Evolutionary conservation across 805 yeast species (phyloP).

Genomic region (Tetrapisispora iriomotensis): DNA sequence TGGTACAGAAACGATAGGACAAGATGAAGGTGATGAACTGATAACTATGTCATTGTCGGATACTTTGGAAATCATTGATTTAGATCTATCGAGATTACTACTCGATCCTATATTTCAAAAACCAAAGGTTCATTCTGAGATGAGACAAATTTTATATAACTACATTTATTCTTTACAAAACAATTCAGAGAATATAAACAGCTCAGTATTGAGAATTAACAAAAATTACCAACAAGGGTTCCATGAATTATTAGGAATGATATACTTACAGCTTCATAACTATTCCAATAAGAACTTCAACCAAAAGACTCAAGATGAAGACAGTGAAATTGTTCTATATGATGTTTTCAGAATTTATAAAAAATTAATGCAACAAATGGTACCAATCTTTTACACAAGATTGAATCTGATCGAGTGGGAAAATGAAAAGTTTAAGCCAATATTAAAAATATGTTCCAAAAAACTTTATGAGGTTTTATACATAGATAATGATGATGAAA

Average conservation of each 20-base stretch:
- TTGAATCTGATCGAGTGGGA: conserved; percentile 21
- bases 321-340: conserved; percentile 2
- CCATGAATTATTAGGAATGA: conserved; percentile 24
- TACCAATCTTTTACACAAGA: conserved; percentile 21
- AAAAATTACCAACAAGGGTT: conserved; percentile 25
- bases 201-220: neutral
- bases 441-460: conserved; percentile 16
- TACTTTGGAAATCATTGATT: conserved; percentile 21
- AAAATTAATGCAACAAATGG: conserved; percentile 20
- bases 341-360: conserved; percentile 18
- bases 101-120: conserved; percentile 17
- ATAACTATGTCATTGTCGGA: conserved; percentile 12
- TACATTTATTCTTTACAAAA: conserved; percentile 7
- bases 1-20: neutral
- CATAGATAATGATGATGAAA: conserved; percentile 5
- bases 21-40: conserved; percentile 6
- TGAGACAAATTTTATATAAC: conserved; percentile 21
- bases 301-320: neutral
- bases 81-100: conserved; percentile 24
- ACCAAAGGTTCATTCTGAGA: conserved; percentile 13
- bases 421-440: conserved; percentile 10
- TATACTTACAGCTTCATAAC: conserved; percentile 19
- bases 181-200: conserved; percentile 2
- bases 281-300: conserved; percentile 2
- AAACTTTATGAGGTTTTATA: conserved; percentile 8